Percentiles rank a stretch among this genome's conserved stretches.
Evolutionary conservation across 169 alveolate genomes (phyloP).

Genomic region (Plasmodium fragile): DNA sequence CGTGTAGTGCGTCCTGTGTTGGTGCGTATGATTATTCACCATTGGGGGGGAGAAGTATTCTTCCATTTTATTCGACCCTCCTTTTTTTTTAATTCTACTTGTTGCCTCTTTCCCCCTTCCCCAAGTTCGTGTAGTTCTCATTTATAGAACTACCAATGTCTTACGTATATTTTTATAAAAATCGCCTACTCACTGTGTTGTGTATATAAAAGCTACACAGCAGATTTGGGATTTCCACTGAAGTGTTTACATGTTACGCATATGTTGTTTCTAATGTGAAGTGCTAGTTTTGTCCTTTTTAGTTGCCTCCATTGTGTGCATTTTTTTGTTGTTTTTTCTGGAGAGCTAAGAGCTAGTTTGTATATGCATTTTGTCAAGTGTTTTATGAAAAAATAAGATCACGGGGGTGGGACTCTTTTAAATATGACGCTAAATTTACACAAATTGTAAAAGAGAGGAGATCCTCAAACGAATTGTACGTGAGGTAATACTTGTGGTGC

Average conservation of each 20-base stretch:
- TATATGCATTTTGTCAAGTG: not conserved
- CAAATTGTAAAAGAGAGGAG: not conserved
- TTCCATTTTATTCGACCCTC: not conserved
- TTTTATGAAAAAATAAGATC: not conserved
- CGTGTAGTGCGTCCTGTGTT: not conserved
- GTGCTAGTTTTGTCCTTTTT: not conserved
- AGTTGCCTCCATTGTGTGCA: not conserved
- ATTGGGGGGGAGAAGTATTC: not conserved
- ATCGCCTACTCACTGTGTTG: not conserved
- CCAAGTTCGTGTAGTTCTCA: not conserved
- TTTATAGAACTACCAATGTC: not conserved
- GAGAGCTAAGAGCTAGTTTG: not conserved
- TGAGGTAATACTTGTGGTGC: not conserved
- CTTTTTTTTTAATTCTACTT: not conserved
- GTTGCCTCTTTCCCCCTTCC: not conserved
- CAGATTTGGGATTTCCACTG: not conserved
- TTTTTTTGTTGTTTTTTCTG: not conserved
- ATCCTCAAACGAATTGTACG: not conserved
- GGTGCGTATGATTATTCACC: not conserved
- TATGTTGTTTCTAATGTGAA: not conserved
- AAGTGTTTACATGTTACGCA: not conserved
- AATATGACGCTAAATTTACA: not conserved
- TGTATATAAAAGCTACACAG: not conserved
- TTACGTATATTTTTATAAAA: conserved; percentile 1
- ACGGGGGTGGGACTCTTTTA: not conserved